Evolutionary conservation across 345 rosid species (phyloP).

Genomic region (Acer campestre): DNA sequence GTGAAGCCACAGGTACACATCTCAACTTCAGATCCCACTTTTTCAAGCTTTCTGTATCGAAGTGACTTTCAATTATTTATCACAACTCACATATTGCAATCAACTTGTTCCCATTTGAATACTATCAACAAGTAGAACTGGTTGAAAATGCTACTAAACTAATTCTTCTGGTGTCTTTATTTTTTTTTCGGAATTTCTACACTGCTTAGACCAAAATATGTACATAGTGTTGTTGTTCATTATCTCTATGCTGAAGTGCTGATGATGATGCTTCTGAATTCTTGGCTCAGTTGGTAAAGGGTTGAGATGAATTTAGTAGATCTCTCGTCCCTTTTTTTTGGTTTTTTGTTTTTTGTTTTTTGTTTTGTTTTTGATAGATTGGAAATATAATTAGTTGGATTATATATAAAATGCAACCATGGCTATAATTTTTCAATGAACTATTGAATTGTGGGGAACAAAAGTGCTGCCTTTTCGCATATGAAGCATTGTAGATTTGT

Average conservation of each 20-base stretch:
- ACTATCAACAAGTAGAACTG: neutral
- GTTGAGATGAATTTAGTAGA: neutral
- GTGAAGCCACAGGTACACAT: conserved; percentile 71
- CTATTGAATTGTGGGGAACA: neutral
- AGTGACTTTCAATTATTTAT: neutral
- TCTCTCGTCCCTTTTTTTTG: neutral
- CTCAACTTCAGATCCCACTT: neutral
- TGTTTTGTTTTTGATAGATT: neutral
- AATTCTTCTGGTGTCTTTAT: neutral
- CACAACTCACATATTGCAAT: neutral
- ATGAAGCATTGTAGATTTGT: neutral
- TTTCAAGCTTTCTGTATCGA: neutral
- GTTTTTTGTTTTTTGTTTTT: too few relatives aligned
- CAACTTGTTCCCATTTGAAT: neutral
- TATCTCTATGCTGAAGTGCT: neutral
- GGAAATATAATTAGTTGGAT: neutral
- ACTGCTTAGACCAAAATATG: neutral
- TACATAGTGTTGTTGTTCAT: neutral
- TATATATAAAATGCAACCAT: neutral
- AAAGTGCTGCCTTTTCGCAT: neutral
- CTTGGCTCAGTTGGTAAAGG: neutral
- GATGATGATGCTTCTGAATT: neutral
- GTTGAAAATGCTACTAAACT: neutral
- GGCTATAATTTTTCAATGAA: neutral
- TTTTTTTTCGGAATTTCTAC: neutral